Base-by-base conservation (phyloP, 78 protist species). In the Anaeramoeba flamelloides region DNA sequence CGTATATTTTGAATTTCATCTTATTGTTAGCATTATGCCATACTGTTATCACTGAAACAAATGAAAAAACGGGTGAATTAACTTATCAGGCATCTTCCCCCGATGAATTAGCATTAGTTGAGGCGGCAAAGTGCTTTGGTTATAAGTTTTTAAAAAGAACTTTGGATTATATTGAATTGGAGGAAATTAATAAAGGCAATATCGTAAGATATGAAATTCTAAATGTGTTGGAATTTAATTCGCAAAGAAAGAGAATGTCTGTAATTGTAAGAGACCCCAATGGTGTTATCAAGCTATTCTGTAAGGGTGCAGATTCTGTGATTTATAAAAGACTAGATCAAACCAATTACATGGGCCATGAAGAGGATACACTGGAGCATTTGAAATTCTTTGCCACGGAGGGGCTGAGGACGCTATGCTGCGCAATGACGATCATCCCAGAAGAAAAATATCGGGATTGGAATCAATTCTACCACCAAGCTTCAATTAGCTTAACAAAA, bases 121-220 rank as follows among this genome's bases (percentile, higher is more conserved):
- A 53, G 17, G 69, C 69, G 17, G 69, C 69, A 53, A 53, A 53
- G 17, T 17, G 17, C 17, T 53, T 8, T 53, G 69, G 69, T 26
- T 53, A 53, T 37, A 34, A 17, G 36, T 78, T 85, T n/a, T 1
- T 1, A 12, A 64, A 2, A 33, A 79, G 85, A 39, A 39, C 30
- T 1, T 17, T 2, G 26, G 74, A 31, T 39, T 1, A 12, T 1
- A 41, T 85, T 12, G 31, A 36, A 34, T 41, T 87, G 33, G 74
- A 39, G 4, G 40, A 81, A 30, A 39, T 85, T 31, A 91, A 89
- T 53, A 81, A 78, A 36, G 36, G 2, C 34, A 53, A 53, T 26
- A 53, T 53, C 17, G n/a, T n/a, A n/a, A n/a, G n/a, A n/a, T 53
- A 53, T 53, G 17, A 53, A 53, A 53, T 53, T 26, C 17, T 53